Conservation (phyloP, 2,329 filamentous ascomycete genomes). For the Stemphylium lycopersici region DNA sequence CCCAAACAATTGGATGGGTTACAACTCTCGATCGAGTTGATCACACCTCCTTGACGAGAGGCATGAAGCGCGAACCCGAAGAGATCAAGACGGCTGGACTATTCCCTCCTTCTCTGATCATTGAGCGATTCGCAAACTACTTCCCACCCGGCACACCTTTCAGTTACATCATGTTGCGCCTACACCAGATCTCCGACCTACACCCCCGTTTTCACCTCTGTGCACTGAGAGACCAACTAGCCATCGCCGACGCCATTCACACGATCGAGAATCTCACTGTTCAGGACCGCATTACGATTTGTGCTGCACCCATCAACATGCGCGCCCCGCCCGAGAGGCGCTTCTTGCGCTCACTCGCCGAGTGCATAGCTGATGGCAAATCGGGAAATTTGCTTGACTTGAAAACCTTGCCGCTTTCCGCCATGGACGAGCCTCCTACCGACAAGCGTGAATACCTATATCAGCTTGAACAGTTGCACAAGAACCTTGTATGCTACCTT, state of each 20-base stretch:
- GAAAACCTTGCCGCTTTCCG: conserved; percentile 70
- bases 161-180: conserved; percentile 77
- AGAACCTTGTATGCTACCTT: conserved; percentile 80
- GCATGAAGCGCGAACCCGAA: conserved; percentile 68
- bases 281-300: conserved; percentile 76
- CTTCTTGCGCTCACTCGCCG: conserved; percentile 69
- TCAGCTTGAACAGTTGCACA: conserved; percentile 78
- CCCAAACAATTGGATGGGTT: conserved; percentile 68
- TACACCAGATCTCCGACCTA: conserved; percentile 71
- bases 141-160: conserved; percentile 83
- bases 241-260: conserved; percentile 77
- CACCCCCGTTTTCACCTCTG: conserved; percentile 75
- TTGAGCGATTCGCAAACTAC: conserved; percentile 79
- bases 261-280: conserved; percentile 69
- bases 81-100: conserved; percentile 75
- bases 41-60: conserved; percentile 64
- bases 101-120: conserved; percentile 70
- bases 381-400: conserved; percentile 76
- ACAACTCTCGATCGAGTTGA: conserved; percentile 78
- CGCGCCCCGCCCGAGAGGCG: conserved; percentile 54
- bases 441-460: conserved; percentile 64
- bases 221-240: conserved; percentile 65
- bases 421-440: conserved; percentile 65
- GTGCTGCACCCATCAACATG: conserved; percentile 70
- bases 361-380: conserved; percentile 70